Conservation (phyloP, 495 filamentous ascomycete genomes). For the Darksidea phi region DNA sequence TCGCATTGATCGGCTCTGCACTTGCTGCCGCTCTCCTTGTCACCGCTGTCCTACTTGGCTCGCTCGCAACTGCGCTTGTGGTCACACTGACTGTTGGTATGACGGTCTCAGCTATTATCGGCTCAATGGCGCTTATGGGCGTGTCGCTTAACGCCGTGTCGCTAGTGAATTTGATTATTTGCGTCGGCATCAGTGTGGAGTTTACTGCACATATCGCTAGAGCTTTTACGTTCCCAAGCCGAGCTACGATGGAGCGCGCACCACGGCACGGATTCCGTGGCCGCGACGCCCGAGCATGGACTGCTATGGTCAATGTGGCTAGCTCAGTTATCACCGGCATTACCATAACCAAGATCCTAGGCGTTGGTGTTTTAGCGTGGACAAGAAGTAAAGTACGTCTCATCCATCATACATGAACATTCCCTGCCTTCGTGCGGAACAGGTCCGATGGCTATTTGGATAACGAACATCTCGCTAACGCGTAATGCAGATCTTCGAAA, state of each 20-base stretch:
- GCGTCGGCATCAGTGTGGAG: conserved; percentile 91
- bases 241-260: conserved; percentile 71
- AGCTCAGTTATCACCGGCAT: conserved; percentile 94
- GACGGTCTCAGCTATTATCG: conserved; percentile 92
- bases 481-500: conserved; percentile 77
- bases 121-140: conserved; percentile 82
- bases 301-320: conserved; percentile 88
- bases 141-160: conserved; percentile 96
- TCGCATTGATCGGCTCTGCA: conserved; percentile 74
- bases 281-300: conserved; percentile 83
- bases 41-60: conserved; percentile 76
- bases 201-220: conserved; percentile 97
- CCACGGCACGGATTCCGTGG: conserved; percentile 65
- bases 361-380: conserved; percentile 89
- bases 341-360: conserved; percentile 89
- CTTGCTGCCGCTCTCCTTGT: conserved; percentile 79
- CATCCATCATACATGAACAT: not conserved
- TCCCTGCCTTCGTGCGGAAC: not conserved
- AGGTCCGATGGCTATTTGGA: not conserved
- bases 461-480: not conserved
- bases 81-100: conserved; percentile 84
- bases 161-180: conserved; percentile 96
- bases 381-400: conserved; percentile 70
- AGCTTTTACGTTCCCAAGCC: conserved; percentile 89
- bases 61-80: conserved; percentile 73